Conservation (phyloP, 495 filamentous ascomycete genomes). For the Haplographium delicatum region DNA sequence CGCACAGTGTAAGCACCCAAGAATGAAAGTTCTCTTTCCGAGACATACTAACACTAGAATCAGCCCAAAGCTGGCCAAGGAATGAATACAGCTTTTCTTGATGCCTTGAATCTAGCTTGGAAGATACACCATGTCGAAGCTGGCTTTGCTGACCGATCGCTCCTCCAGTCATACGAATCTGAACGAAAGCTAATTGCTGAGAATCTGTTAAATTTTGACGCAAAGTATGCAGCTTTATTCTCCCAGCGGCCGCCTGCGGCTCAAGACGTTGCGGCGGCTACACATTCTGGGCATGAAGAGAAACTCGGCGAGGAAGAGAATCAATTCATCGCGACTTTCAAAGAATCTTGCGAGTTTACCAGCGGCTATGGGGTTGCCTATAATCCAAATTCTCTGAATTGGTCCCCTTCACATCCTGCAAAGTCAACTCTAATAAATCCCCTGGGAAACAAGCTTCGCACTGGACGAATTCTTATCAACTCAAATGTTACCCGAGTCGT, state of each 20-base stretch:
- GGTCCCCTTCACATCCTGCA: slow-evolving; percentile 63
- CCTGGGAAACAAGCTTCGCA: slow-evolving; percentile 51
- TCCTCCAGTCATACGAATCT: slow-evolving; percentile 66
- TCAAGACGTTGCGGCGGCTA: slow-evolving; percentile 41
- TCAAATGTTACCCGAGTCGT: slow-evolving; percentile 75
- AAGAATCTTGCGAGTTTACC: slow-evolving; percentile 66
- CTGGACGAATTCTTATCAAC: slow-evolving; percentile 68
- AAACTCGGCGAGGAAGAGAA: slow-evolving; percentile 43
- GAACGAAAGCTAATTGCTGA: slow-evolving; percentile 69
- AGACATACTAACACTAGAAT: slow-evolving; percentile 27
- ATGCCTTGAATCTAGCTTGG: slow-evolving; percentile 80
- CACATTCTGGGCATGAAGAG: slow-evolving; percentile 24
- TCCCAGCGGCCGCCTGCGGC: slow-evolving; percentile 52
- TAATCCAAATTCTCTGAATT: slow-evolving; percentile 54
- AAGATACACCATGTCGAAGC: slow-evolving; percentile 69
- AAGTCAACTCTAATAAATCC: slow-evolving; percentile 63
- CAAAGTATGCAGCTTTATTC: slow-evolving; percentile 64
- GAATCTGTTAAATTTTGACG: slow-evolving; percentile 68
- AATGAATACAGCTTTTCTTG: slow-evolving; percentile 81
- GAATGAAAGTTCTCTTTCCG: too few species aligned
- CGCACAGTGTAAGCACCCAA: slow-evolving; percentile 52
- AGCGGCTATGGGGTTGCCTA: slow-evolving; percentile 68
- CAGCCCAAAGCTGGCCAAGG: slow-evolving; percentile 77
- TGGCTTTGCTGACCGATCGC: slow-evolving; percentile 48
- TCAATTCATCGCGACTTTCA: slow-evolving; percentile 66